Evolutionary conservation across 768 basidiomycete genomes (phyloP), one percentile per base, ranked within the genome.

Genomic region (Phaeotremella fagi): DNA sequence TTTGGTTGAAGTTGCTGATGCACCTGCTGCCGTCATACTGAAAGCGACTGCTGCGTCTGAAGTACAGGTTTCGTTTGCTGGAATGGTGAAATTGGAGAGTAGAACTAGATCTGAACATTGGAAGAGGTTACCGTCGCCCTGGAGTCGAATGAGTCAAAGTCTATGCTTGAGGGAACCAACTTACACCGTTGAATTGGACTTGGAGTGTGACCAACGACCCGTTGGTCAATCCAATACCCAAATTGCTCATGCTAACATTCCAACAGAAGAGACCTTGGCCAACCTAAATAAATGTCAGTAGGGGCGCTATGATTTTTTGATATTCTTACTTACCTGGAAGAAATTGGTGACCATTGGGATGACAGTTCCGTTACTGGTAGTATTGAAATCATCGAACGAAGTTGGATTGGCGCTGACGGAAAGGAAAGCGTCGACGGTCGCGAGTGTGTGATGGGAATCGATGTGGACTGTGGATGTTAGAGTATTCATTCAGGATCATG

Each of bases 21-120:
- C 48, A 5, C 25, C 20, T 12, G 52, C 29, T 9, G 28, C 43
- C 11, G 54, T 46, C 3, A 27, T 48, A 15, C 50, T 55, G 18
- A 28, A 28, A 4, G 43, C 11, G 12, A 16, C 36, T 6, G 48
- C 28, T 14, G 59, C 61, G 35, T 63, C 56, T 27, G 24, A 48
- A 5, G 54, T 36, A 52, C 71, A 73, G 1, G 67, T 64, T 25
- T 64, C 60, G 59, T 76, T 79, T 28, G 79, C 75, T 0, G 83
- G 78, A 27, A 82, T 75, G 16, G 77, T 79, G 57, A 78, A 77
- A 63, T 70, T 79, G 18, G 76, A 79, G 36, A 83, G 80, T 27
- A 92, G 76, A 18, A 84, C 83, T 61, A 91, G 71, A 74, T 91
- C 90, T 31, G 89, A 80, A 67, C 88, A 91, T 85, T 90, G 64